Percentiles rank a stretch among this genome's conserved stretches.
Evolutionary conservation across 495 filamentous ascomycete species (phyloP).

Genomic region (Aspergillus mulundensis): DNA sequence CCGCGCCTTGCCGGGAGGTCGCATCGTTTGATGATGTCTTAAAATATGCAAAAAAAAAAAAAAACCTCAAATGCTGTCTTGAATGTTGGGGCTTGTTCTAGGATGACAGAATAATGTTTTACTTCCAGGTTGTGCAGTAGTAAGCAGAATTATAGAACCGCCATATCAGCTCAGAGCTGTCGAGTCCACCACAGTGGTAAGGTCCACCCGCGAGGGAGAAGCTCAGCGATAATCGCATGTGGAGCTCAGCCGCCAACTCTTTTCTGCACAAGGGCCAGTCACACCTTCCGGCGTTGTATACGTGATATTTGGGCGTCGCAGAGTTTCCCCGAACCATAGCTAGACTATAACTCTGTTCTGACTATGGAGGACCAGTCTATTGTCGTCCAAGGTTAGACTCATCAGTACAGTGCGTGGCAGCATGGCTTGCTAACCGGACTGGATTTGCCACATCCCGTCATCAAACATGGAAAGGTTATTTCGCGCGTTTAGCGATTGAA

Average conservation of each 20-base stretch:
- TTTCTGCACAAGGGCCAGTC: conserved; percentile 5
- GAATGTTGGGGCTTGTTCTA: too few species aligned
- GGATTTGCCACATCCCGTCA: conserved; percentile 16
- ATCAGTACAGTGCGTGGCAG: conserved; percentile 19
- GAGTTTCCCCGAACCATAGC: conserved; percentile 1
- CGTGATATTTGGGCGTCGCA: neutral
- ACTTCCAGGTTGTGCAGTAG: neutral
- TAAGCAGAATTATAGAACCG: neutral
- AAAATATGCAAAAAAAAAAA: neutral
- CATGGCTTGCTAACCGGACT: conserved; percentile 12
- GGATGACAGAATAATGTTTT: too few species aligned
- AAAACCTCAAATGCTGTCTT: too few species aligned
- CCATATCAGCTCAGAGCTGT: conserved; percentile 25
- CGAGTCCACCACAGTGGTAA: conserved; percentile 29
- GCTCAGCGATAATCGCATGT: conserved; percentile 34
- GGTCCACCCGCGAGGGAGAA: conserved; percentile 50
- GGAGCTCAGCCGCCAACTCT: conserved; percentile 20
- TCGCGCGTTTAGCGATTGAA: neutral
- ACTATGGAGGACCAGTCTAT: neutral
- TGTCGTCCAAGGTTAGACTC: neutral
- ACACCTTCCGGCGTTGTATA: neutral
- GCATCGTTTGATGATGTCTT: neutral
- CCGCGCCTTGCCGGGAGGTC: conserved; percentile 6
- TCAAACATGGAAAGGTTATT: conserved; percentile 8
- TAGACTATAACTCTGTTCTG: neutral